Evolutionary conservation across 2,329 filamentous ascomycete species (phyloP).

Genomic region (Fusarium chaquense): DNA sequence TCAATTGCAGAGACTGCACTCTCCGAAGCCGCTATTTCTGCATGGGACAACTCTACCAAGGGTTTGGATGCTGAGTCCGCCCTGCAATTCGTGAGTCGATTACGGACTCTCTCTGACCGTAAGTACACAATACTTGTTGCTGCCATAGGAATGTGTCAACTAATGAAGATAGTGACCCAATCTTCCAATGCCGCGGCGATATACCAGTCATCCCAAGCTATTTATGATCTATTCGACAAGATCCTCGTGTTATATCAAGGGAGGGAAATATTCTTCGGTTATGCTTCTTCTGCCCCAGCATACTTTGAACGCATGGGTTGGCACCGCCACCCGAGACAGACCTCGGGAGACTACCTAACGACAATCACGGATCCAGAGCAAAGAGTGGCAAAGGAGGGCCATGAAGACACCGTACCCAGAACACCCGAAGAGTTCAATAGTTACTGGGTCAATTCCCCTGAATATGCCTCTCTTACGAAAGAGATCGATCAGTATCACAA

Average conservation of each 20-base stretch:
- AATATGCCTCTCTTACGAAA: conserved; percentile 56
- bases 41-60: conserved; percentile 79
- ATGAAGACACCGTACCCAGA: conserved; percentile 71
- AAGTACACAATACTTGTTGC: not conserved
- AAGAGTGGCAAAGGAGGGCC: conserved; percentile 66
- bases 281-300: conserved; percentile 65
- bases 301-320: conserved; percentile 79
- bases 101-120: conserved; percentile 59
- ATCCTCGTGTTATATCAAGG: conserved; percentile 80
- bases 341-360: conserved; percentile 76
- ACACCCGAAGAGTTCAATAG: conserved; percentile 76
- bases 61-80: conserved; percentile 82
- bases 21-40: conserved; percentile 65
- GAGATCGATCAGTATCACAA: conserved; percentile 65
- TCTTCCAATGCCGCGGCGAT: conserved; percentile 65
- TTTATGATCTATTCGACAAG: conserved; percentile 82
- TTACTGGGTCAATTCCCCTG: conserved; percentile 59
- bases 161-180: conserved; percentile 59
- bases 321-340: conserved; percentile 74
- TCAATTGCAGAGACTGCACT: conserved; percentile 83
- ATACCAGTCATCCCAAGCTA: conserved; percentile 77
- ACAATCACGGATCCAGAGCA: conserved; percentile 74
- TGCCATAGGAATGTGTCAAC: conserved; percentile 58
- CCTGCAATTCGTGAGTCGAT: conserved; percentile 75
- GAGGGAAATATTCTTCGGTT: conserved; percentile 80